A percentile compares a stretch with the other conserved stretches of the same genome.
Evolutionary conservation across 495 filamentous ascomycete species (phyloP).

Genomic region (Penicillium macrosclerotiorum): DNA sequence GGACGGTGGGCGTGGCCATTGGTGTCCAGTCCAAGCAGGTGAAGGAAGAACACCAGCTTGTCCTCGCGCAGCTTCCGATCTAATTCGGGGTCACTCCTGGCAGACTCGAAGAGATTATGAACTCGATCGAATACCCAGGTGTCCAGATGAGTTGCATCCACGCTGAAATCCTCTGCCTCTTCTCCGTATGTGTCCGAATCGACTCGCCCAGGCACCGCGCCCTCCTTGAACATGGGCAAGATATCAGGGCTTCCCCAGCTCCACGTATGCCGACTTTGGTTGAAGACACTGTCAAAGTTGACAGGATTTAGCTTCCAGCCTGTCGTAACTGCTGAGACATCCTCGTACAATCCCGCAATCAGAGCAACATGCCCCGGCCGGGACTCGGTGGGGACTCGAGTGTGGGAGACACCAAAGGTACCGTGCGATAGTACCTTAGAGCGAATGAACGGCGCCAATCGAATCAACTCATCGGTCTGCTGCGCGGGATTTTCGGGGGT

Average conservation of each 20-base stretch:
- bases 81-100: conserved; percentile 73
- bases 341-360: conserved; percentile 96
- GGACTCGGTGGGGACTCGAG: conserved; percentile 95
- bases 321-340: conserved; percentile 95
- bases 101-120: conserved; percentile 78
- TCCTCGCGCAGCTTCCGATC: conserved; percentile 72
- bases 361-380: conserved; percentile 96
- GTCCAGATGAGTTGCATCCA: conserved; percentile 77
- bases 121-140: conserved; percentile 96
- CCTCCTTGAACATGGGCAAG: conserved; percentile 93
- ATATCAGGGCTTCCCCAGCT: conserved; percentile 99
- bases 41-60: conserved; percentile 92
- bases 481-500: conserved; percentile 61
- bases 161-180: conserved; percentile 86
- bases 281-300: conserved; percentile 98
- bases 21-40: conserved; percentile 94
- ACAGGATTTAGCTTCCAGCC: conserved; percentile 99
- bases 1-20: conserved; percentile 85
- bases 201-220: conserved; percentile 82
- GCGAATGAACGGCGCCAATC: conserved; percentile 90
- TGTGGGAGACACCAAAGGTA: conserved; percentile 99
- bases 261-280: conserved; percentile 94
- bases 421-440: conserved; percentile 83
- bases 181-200: conserved; percentile 80
- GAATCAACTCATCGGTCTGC: conserved; percentile 56